These are phyloP conservation scores for Moesziomyces parantarcticus DNA, from an alignment of 1,284 basidiomycete genomes.

Conservation along the genomic window DNA sequence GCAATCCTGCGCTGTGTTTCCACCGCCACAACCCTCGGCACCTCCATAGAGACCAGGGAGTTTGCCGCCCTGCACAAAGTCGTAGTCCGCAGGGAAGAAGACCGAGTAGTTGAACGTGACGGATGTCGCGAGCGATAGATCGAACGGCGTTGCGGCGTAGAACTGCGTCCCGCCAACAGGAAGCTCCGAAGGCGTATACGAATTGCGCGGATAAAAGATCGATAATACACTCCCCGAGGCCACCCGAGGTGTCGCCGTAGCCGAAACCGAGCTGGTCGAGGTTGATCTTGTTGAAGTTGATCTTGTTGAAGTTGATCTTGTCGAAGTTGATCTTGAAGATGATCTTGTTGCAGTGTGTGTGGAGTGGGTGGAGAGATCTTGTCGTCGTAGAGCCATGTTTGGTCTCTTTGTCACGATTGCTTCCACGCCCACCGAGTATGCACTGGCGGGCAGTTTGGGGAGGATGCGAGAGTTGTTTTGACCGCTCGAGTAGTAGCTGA, in stretches of 20 bases:
- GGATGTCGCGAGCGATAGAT: slow-evolving; percentile 4
- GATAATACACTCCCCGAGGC: slow-evolving; percentile 1
- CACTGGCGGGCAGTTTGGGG: slow-evolving; percentile 1
- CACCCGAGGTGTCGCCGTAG: background rate
- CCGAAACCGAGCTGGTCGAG: background rate
- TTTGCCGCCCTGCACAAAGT: slow-evolving; percentile 69
- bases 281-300: background rate
- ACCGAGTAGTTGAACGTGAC: slow-evolving; percentile 65
- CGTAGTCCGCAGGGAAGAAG: slow-evolving; percentile 67
- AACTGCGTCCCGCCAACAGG: slow-evolving; percentile 35
- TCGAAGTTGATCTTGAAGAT: background rate
- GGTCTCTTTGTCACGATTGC: background rate
- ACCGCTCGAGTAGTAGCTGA: slow-evolving; percentile 15
- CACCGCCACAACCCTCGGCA: slow-evolving; percentile 69
- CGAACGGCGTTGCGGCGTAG: slow-evolving; percentile 23
- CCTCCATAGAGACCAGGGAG: slow-evolving; percentile 69
- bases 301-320: background rate
- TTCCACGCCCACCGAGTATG: too few species aligned
- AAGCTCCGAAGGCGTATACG: slow-evolving; percentile 58
- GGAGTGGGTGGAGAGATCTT: background rate
- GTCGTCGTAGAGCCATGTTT: slow-evolving; percentile 1
- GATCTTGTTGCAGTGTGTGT: background rate
- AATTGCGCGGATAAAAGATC: slow-evolving; percentile 69
- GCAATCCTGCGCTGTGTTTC: slow-evolving; percentile 67
- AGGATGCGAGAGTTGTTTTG: slow-evolving; percentile 13